Evolutionary conservation across 371 early-diverging fungal species (phyloP).

Genomic region (Rhizomucor miehei): DNA sequence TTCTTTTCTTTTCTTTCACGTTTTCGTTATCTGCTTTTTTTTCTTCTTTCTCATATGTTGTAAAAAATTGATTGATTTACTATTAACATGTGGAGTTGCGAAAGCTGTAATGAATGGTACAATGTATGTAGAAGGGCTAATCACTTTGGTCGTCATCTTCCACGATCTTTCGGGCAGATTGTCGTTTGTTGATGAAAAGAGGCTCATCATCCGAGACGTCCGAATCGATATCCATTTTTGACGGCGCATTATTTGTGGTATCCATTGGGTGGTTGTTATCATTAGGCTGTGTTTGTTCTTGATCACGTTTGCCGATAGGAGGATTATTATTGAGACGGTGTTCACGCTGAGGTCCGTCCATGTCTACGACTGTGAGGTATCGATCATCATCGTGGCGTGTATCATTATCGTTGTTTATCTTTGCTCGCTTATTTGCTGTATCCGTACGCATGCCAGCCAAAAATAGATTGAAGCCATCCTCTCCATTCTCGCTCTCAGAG

Average conservation of each 20-base stretch:
- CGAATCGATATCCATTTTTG: too few relatives aligned
- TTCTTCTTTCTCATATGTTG: background rate
- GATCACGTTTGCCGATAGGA: too few relatives aligned
- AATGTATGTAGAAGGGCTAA: background rate
- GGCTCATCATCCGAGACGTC: too few relatives aligned
- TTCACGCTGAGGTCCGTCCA: too few relatives aligned
- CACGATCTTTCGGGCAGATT: background rate
- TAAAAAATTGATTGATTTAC: background rate
- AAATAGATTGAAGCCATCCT: background rate
- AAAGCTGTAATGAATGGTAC: background rate
- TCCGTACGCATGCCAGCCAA: background rate
- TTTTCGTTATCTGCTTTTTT: constrained; percentile 2
- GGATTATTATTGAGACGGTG: too few relatives aligned
- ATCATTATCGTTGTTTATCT: background rate
- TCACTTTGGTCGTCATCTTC: background rate
- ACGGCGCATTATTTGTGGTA: too few relatives aligned
- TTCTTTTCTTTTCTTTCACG: constrained; percentile 4
- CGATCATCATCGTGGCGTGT: too few relatives aligned
- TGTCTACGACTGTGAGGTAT: too few relatives aligned
- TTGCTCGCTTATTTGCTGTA: constrained; percentile 5
- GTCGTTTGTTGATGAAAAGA: background rate
- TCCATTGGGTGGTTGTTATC: too few relatives aligned
- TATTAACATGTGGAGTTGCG: background rate
- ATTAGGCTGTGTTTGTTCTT: too few relatives aligned
- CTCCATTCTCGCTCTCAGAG: background rate